Base-by-base conservation (phyloP, 2,329 filamentous ascomycete genomes). In the Ascochyta lentis region DNA sequence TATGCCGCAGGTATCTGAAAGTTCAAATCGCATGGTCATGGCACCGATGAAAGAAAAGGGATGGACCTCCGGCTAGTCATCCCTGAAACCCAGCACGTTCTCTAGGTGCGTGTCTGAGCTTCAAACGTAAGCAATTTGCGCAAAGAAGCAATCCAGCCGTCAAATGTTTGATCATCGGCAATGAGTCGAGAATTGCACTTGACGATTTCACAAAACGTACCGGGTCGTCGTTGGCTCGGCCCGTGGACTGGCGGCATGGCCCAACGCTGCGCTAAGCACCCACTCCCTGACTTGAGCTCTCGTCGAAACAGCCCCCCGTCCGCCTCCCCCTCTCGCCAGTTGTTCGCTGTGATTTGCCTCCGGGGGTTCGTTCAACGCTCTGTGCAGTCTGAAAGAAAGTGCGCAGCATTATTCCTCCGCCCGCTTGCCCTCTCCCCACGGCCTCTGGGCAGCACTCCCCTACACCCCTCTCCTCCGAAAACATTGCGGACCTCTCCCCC, bases 261-360 rank as follows among this genome's bases (percentile, higher is more conserved):
- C 53, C 31, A 47, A 47, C 42, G 47, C 52, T 39, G 23, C 44
- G 33, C 47, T 49, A 49, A 41, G 39, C 48, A 59, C 56, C 54
- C 49, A 58, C 60, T 60, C 69, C 69, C 69, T 72, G 69, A 70
- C 68, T 65, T 58, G 56, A 64, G 62, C 55, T 58, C 55, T 50
- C 23, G 48, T 45, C 52, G 52, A 55, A 57, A 58, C 55, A 58
- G 37, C 49, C 56, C 58, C 52, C 61, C 57, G 55, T 61, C 46
- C 56, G 44, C 48, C 51, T 58, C 54, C 55, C 59, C 64, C 52
- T 60, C 50, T 56, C 53, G 49, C 52, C 50, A 43, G 40, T 57
- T 54, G 56, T 61, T 59, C 43, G 43, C 58, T 58, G 59, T 52
- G 48, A 54, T 55, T 56, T 41, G 54, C 51, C 48, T 49, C 49